Conservation (phyloP, 805 yeast species). For the Metschnikowia shivogae region DNA sequence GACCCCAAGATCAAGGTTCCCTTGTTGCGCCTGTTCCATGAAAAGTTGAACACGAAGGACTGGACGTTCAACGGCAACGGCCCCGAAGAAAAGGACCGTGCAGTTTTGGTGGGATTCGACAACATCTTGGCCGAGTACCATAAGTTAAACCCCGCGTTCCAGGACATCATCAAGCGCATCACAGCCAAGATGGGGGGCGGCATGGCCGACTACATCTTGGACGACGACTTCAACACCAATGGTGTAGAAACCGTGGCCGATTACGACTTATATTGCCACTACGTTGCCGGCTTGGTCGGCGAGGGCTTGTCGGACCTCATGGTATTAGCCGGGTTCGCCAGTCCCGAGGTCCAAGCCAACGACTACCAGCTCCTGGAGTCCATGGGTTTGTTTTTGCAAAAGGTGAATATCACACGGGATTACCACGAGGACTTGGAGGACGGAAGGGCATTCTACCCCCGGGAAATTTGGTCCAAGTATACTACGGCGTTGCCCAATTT, state of each 20-base stretch:
- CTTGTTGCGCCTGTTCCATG: constrained; percentile 62
- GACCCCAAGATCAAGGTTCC: constrained; percentile 70
- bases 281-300: constrained; percentile 97
- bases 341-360: constrained; percentile 43
- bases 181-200: constrained; percentile 92
- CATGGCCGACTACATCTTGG: constrained; percentile 88
- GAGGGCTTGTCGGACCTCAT: constrained; percentile 87
- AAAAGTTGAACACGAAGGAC: constrained; percentile 56
- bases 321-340: constrained; percentile 69
- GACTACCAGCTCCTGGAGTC: constrained; percentile 62
- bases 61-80: constrained; percentile 81
- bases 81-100: constrained; percentile 76
- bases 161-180: constrained; percentile 72
- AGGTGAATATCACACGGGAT: constrained; percentile 94
- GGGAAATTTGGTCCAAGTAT: constrained; percentile 86
- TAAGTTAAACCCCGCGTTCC: constrained; percentile 67
- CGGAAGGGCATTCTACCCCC: constrained; percentile 95
- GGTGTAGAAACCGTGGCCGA: constrained; percentile 79
- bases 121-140: constrained; percentile 66
- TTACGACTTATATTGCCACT: constrained; percentile 89
- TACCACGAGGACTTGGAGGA: constrained; percentile 88
- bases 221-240: constrained; percentile 70
- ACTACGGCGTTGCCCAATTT: constrained; percentile 62
- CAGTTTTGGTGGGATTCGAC: constrained; percentile 77
- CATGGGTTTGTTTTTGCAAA: constrained; percentile 94